Percentiles rank a stretch among this genome's conserved stretches.
Conservation (phyloP, 2,329 filamentous ascomycete genomes). For the Venturia carpophila region DNA sequence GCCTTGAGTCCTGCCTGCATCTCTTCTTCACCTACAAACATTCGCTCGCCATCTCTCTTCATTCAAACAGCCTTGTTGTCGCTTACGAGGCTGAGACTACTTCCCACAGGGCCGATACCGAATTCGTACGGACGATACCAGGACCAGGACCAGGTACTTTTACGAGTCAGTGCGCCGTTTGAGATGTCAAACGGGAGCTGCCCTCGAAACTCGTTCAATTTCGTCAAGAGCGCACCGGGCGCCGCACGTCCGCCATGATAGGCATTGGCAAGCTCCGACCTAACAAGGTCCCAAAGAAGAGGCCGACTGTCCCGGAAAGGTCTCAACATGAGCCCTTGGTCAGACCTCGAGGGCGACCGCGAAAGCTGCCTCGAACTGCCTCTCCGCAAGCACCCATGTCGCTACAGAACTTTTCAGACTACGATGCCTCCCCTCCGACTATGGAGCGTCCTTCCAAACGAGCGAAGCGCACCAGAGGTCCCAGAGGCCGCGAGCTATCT, state of each 20-base stretch:
- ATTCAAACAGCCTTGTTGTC: too few species aligned
- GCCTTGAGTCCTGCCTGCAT: too few species aligned
- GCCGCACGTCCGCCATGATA: constrained; percentile 1
- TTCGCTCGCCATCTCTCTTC: too few species aligned
- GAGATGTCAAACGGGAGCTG: background rate
- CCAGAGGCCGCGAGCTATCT: background rate
- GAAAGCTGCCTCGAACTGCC: background rate
- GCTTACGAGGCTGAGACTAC: background rate
- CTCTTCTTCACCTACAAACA: too few species aligned
- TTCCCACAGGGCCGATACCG: background rate
- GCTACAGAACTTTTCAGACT: background rate
- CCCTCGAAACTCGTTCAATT: background rate
- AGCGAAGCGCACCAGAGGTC: background rate
- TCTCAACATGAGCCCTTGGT: background rate
- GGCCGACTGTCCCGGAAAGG: background rate
- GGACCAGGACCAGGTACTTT: too few species aligned
- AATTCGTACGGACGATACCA: background rate
- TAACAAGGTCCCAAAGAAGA: background rate
- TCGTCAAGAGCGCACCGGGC: background rate
- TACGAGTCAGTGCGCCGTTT: background rate
- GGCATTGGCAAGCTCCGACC: constrained; percentile 6
- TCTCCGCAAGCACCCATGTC: background rate
- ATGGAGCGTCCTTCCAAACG: constrained; percentile 4
- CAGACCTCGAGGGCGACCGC: constrained; percentile 6
- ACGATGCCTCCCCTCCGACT: background rate